Percentiles rank a stretch among this genome's conserved stretches.
phyloP scores from a whole-genome alignment of 208 protist genomes.

The Leishmania major region DNA sequence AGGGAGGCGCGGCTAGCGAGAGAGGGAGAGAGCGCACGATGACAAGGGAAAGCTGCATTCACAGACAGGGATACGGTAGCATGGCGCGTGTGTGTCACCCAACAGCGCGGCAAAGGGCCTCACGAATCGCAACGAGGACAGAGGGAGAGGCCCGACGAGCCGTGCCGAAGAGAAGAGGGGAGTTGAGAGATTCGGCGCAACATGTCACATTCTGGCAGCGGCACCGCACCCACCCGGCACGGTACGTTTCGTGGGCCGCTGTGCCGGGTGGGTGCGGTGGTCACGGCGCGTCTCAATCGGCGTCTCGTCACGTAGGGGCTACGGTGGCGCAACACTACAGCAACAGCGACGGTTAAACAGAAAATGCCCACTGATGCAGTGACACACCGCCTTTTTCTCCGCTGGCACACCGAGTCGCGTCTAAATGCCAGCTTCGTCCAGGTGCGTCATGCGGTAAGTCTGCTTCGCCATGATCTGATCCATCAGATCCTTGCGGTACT shows the following conservation, averaged over 20 bases:
- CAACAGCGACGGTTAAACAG: not conserved
- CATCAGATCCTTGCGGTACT: slow-evolving; percentile 81
- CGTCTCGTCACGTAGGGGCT: not conserved
- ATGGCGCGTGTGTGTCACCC: not conserved
- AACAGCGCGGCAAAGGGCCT: not conserved
- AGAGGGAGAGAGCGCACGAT: not conserved
- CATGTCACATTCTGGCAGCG: not conserved
- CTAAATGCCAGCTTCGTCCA: slow-evolving; percentile 52
- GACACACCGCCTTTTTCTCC: not conserved
- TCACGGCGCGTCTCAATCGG: too few relatives aligned
- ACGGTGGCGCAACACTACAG: too few relatives aligned
- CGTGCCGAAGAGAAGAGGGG: not conserved
- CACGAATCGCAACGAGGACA: not conserved
- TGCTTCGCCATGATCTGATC: slow-evolving; percentile 75
- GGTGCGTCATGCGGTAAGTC: slow-evolving; percentile 61
- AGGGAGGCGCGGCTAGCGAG: not conserved
- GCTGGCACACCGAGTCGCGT: not conserved
- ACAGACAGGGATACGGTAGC: not conserved
- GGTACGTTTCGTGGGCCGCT: too few relatives aligned
- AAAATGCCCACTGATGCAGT: not conserved
- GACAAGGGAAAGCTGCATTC: not conserved
- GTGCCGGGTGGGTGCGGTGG: not conserved
- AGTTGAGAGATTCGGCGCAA: not conserved
- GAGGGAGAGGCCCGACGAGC: not conserved
- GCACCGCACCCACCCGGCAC: not conserved